Conservation (phyloP, 257 asterid genomes). For the Ilex asprella region DNA sequence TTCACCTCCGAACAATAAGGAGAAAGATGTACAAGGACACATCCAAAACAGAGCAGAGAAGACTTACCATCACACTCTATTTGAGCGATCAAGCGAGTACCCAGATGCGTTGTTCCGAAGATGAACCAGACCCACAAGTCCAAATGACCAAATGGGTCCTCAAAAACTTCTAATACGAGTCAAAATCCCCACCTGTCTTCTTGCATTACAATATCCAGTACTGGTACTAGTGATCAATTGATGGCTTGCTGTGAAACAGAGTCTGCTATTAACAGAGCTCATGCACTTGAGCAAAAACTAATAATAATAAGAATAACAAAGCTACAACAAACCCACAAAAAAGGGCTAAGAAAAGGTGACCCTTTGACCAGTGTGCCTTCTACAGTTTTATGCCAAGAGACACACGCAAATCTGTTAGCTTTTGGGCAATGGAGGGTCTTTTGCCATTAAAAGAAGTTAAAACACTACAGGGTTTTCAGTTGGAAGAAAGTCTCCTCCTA, state of each 20-base stretch:
- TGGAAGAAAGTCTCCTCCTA: slow-evolving; percentile 26
- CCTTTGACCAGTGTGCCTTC: slow-evolving; percentile 40
- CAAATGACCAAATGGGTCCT: slow-evolving; percentile 24
- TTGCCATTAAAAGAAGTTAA: slow-evolving; percentile 42
- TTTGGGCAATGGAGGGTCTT: slow-evolving; percentile 31
- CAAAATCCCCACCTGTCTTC: slow-evolving; percentile 25
- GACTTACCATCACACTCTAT: slow-evolving; percentile 34
- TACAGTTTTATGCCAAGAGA: slow-evolving; percentile 18
- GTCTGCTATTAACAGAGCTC: slow-evolving; percentile 23
- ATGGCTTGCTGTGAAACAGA: slow-evolving; percentile 6
- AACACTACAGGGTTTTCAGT: neutral
- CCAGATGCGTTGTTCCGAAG: slow-evolving; percentile 40
- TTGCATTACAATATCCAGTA: slow-evolving; percentile 30
- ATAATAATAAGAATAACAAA: too few species aligned
- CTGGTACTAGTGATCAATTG: neutral
- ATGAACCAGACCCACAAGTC: slow-evolving; percentile 20
- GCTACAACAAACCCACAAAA: neutral
- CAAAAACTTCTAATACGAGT: slow-evolving; percentile 26
- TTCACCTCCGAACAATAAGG: neutral
- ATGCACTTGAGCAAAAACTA: slow-evolving; percentile 17
- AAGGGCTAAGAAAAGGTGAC: slow-evolving; percentile 26
- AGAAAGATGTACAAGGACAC: slow-evolving; percentile 10
- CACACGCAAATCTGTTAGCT: slow-evolving; percentile 22
- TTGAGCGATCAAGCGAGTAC: slow-evolving; percentile 20
- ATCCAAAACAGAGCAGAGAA: slow-evolving; percentile 11